Evolutionary conservation across 2,329 filamentous ascomycete genomes (phyloP).

Genomic region (Xylaria sp.): DNA sequence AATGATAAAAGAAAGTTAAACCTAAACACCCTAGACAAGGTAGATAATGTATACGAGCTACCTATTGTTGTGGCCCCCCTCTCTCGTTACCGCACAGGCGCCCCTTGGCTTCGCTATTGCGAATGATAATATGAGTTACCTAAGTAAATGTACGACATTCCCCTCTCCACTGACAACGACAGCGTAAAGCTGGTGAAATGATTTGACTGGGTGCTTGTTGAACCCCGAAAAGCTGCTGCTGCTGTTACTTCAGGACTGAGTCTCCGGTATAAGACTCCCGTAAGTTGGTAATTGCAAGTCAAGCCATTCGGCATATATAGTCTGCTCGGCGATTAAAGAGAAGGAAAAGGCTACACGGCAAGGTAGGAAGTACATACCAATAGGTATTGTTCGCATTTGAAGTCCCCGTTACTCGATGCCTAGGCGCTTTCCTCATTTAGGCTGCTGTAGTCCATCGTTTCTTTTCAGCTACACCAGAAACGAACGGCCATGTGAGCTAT

Average conservation of each 20-base stretch:
- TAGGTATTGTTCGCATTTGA: not conserved
- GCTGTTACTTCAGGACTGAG: not conserved
- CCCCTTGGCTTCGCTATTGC: not conserved
- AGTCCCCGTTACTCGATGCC: not conserved
- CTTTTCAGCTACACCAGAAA: slow-evolving; percentile 1
- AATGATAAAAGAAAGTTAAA: slow-evolving; percentile 2
- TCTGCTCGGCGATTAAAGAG: slow-evolving; percentile 2
- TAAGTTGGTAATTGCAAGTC: slow-evolving; percentile 5
- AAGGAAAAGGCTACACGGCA: not conserved
- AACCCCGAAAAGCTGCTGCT: not conserved
- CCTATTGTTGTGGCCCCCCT: not conserved
- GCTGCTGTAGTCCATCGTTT: slow-evolving; percentile 13
- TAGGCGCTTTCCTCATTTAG: slow-evolving; percentile 22
- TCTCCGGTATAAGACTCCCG: slow-evolving; percentile 11
- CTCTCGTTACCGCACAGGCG: slow-evolving; percentile 1
- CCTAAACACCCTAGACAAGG: not conserved
- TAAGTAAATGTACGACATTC: slow-evolving; percentile 17
- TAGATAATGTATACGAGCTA: not conserved
- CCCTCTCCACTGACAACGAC: not conserved
- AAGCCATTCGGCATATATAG: not conserved
- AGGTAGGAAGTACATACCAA: not conserved
- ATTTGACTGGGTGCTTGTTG: not conserved
- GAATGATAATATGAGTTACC: slow-evolving; percentile 12
- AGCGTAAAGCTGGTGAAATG: not conserved
- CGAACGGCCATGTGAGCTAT: not conserved